A percentile compares a stretch with the other conserved stretches of the same genome.
phyloP scores from a whole-genome alignment of 164 flowering plant species.

The Tetrastigma voinierianum region DNA sequence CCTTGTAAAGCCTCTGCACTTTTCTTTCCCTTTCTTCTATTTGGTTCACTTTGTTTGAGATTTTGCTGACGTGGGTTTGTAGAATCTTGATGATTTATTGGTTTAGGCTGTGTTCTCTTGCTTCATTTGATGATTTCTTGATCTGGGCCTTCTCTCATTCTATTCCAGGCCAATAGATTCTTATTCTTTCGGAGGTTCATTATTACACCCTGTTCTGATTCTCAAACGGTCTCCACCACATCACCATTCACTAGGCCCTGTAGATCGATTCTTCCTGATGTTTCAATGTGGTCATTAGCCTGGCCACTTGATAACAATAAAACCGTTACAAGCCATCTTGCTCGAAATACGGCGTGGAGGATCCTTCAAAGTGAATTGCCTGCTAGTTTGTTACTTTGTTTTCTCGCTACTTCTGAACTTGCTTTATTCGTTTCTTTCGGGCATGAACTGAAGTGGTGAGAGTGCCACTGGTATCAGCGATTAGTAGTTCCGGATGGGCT shows the following conservation, averaged over 20 bases:
- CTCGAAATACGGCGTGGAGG: too few relatives aligned
- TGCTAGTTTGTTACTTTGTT: background rate
- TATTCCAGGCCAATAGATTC: too few relatives aligned
- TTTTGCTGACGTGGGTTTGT: background rate
- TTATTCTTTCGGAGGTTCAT: too few relatives aligned
- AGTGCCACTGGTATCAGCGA: constrained; percentile 58
- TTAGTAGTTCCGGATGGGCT: constrained; percentile 53
- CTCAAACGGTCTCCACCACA: too few relatives aligned
- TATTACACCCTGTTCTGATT: too few relatives aligned
- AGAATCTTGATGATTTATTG: background rate
- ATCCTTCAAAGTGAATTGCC: background rate
- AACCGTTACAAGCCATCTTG: too few relatives aligned
- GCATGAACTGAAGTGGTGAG: constrained; percentile 55
- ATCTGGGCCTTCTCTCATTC: constrained; percentile 4
- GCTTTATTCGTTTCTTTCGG: background rate
- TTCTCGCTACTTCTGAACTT: background rate
- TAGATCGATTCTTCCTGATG: too few relatives aligned
- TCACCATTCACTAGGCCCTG: too few relatives aligned
- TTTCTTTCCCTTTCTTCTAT: background rate
- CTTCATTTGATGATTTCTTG: background rate
- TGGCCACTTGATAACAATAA: too few relatives aligned
- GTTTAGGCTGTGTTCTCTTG: background rate
- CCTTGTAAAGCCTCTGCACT: constrained; percentile 48
- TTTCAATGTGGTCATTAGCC: too few relatives aligned
- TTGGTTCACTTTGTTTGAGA: background rate